Evolutionary conservation across 768 basidiomycete species (phyloP).

Genomic region (Artomyces pyxidatus): DNA sequence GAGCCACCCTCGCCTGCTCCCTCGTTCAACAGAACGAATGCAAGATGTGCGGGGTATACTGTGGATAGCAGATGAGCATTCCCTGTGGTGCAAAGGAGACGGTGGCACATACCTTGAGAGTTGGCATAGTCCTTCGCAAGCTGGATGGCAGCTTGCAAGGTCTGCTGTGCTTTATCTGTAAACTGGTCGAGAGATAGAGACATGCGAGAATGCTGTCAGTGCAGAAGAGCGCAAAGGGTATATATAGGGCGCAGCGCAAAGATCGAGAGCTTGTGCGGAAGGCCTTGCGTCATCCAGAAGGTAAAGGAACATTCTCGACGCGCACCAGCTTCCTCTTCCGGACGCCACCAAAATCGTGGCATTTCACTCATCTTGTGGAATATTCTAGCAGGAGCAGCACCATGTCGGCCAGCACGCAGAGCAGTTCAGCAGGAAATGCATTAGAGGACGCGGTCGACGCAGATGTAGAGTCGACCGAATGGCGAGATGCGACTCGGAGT

Average conservation of each 20-base stretch:
- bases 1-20: conserved; percentile 28
- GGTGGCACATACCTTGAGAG: conserved; percentile 51
- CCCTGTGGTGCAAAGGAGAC: not conserved
- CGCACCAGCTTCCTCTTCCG: not conserved
- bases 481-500: no score
- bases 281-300: not conserved
- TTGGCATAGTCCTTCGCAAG: conserved; percentile 80
- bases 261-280: no score
- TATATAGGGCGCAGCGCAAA: not conserved
- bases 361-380: not conserved
- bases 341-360: not conserved
- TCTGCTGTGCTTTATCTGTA: conserved; percentile 75
- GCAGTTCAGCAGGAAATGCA: no score
- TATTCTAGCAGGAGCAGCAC: not conserved
- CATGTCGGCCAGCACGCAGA: not conserved
- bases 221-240: not conserved
- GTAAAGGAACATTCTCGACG: not conserved
- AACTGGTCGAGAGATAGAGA: conserved; percentile 47
- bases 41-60: conserved; percentile 84
- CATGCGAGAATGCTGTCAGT: not conserved
- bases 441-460: no score
- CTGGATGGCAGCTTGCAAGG: conserved; percentile 64
- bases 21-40: conserved; percentile 74
- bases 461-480: no score
- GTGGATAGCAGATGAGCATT: conserved; percentile 5